Conservation (phyloP, 2,329 filamentous ascomycete species). For the Curvularia sp. region DNA sequence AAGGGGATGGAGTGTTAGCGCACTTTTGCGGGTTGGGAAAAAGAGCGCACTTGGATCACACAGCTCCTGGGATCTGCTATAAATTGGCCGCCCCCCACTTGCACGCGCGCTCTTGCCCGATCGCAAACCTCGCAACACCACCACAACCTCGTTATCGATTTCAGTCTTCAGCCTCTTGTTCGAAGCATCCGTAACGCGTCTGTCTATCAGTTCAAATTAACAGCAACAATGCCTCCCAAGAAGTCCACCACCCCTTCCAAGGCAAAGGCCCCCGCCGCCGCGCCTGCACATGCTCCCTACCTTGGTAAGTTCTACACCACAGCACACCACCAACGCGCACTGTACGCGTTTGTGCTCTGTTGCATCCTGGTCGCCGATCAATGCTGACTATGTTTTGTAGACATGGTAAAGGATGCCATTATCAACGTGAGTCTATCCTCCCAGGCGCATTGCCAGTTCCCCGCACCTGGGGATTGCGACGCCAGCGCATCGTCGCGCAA, state of each 20-base stretch:
- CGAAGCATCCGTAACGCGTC: slow-evolving; percentile 40
- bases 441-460: slow-evolving; percentile 54
- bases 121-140: slow-evolving; percentile 35
- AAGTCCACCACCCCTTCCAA: slow-evolving; percentile 62
- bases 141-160: slow-evolving; percentile 31
- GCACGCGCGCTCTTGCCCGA: slow-evolving; percentile 34
- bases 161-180: slow-evolving; percentile 38
- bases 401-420: slow-evolving; percentile 77
- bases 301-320: slow-evolving; percentile 63
- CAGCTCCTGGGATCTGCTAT: slow-evolving; percentile 29
- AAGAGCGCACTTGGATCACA: slow-evolving; percentile 26
- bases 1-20: slow-evolving; percentile 3
- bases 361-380: slow-evolving; percentile 59
- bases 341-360: slow-evolving; percentile 11
- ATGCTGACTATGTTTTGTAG: slow-evolving; percentile 63
- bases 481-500: slow-evolving; percentile 44
- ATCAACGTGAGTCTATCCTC: slow-evolving; percentile 68
- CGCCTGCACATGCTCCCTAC: slow-evolving; percentile 68
- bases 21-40: slow-evolving; percentile 2
- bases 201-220: slow-evolving; percentile 35
- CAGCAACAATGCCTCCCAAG: slow-evolving; percentile 69
- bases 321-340: slow-evolving; percentile 45
- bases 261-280: slow-evolving; percentile 64
- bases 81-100: slow-evolving; percentile 38
- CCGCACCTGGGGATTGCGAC: slow-evolving; percentile 43